A percentile compares a stretch with the other conserved stretches of the same genome.
phyloP scores from a whole-genome alignment of 768 basidiomycete genomes.

The Mycena epipterygia region DNA sequence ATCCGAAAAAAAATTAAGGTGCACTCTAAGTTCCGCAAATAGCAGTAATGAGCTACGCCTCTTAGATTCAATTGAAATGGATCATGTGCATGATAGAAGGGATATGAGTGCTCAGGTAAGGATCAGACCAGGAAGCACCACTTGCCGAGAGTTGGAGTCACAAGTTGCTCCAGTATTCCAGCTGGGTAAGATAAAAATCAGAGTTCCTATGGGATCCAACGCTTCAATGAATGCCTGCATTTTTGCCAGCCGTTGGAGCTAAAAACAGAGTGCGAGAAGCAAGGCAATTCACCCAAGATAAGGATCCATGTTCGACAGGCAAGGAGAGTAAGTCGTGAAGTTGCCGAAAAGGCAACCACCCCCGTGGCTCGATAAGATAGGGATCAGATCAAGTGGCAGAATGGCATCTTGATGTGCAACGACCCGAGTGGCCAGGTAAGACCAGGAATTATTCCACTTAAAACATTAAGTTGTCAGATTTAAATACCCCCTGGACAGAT shows the following conservation, averaged over 20 bases:
- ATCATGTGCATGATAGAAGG: neutral
- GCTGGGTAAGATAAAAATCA: neutral
- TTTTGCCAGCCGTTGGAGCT: too few relatives aligned
- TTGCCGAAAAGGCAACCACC: neutral
- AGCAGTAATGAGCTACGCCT: neutral
- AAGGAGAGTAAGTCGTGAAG: neutral
- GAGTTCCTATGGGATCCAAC: neutral
- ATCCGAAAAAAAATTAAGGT: neutral
- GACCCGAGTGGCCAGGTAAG: neutral
- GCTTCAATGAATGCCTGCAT: neutral
- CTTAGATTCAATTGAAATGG: neutral
- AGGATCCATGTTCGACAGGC: too few relatives aligned
- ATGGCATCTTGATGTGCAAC: neutral
- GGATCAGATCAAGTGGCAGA: constrained; percentile 1
- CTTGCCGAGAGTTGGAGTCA: neutral
- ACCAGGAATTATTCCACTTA: too few relatives aligned
- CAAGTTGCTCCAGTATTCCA: neutral
- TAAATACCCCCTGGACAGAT: too few relatives aligned
- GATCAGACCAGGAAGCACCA: neutral
- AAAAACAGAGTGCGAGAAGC: too few relatives aligned
- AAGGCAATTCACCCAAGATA: too few relatives aligned
- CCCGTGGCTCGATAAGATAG: neutral
- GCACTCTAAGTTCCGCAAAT: neutral
- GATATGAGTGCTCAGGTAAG: neutral
- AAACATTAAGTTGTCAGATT: too few relatives aligned